Conservation (phyloP, 805 yeast genomes). For the Candida nanaspora region DNA sequence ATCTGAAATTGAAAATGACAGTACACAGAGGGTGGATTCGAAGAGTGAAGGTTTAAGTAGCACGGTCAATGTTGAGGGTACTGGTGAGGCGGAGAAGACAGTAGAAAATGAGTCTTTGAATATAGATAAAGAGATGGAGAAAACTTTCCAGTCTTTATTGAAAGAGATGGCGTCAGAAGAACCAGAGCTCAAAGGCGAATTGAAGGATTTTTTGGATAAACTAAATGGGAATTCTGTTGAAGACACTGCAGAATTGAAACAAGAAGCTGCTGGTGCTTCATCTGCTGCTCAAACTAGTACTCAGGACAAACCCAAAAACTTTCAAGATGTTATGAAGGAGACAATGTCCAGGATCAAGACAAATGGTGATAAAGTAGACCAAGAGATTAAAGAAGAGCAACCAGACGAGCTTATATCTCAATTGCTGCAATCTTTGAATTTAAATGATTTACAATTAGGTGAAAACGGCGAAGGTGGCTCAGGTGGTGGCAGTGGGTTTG, state of each 20-base stretch:
- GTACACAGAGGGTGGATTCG: too few relatives aligned
- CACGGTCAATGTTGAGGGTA: too few relatives aligned
- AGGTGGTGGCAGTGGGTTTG: conserved; percentile 20
- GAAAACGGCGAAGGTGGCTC: conserved; percentile 21
- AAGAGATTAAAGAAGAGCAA: conserved; percentile 34
- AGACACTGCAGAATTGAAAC: too few relatives aligned
- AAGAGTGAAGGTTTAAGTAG: too few relatives aligned
- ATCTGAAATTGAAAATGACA: too few relatives aligned
- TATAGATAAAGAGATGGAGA: conserved; percentile 11
- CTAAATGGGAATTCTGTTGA: conserved; percentile 4
- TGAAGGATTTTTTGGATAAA: conserved; percentile 16
- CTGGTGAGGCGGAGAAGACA: background rate
- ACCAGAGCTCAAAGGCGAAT: conserved; percentile 20
- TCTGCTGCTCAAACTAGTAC: too few relatives aligned
- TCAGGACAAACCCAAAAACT: conserved; percentile 25
- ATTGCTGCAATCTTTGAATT: conserved; percentile 55
- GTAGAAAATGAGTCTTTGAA: background rate
- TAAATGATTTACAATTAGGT: conserved; percentile 33
- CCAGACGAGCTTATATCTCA: conserved; percentile 50
- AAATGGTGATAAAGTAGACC: conserved; percentile 66
- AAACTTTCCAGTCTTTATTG: conserved; percentile 15
- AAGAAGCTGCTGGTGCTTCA: too few relatives aligned
- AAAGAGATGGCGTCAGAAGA: conserved; percentile 18
- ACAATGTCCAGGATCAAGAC: conserved; percentile 76
- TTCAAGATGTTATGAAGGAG: conserved; percentile 70